Evolutionary conservation across 352 stramenopile species (phyloP).

Genomic region (Nothophytophthora sp.): DNA sequence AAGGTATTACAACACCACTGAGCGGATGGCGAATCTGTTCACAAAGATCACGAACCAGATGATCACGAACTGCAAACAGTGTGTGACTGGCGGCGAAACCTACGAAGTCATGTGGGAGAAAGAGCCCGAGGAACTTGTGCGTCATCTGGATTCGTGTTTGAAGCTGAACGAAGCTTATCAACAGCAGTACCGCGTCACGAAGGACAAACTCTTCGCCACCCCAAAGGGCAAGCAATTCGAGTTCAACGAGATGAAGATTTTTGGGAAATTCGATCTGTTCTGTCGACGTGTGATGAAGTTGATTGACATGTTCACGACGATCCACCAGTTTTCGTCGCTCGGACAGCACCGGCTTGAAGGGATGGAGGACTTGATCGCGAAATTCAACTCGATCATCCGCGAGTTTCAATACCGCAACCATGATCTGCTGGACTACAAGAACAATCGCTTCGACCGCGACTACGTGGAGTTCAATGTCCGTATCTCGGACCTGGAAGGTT

Average conservation of each 20-base stretch:
- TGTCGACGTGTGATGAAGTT: conserved; percentile 97
- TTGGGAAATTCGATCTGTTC: conserved; percentile 99
- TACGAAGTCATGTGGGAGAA: conserved; percentile 95
- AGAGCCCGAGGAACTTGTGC: conserved; percentile 94
- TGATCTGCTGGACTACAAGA: conserved; percentile 98
- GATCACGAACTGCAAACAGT: conserved; percentile 98
- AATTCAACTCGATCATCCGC: conserved; percentile 97
- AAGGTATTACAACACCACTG: conserved; percentile 98
- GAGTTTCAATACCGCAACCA: conserved; percentile 97
- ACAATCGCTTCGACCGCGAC: conserved; percentile 98
- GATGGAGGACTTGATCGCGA: conserved; percentile 90
- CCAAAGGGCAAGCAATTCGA: conserved; percentile 98
- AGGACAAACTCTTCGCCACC: conserved; percentile 95
- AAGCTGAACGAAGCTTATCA: conserved; percentile 99
- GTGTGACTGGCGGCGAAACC: conserved; percentile 85
- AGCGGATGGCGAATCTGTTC: conserved; percentile 97
- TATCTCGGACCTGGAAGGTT: conserved; percentile 96
- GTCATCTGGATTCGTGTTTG: conserved; percentile 94
- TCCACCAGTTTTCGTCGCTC: conserved; percentile 95
- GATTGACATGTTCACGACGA: conserved; percentile 99
- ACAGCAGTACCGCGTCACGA: conserved; percentile 97
- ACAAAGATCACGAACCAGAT: conserved; percentile 99
- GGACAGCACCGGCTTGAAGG: conserved; percentile 93
- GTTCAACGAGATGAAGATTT: conserved; percentile 99
- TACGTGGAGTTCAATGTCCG: conserved; percentile 96